phyloP scores from a whole-genome alignment of 306 rosid genomes.

The Lupinus albus region DNA sequence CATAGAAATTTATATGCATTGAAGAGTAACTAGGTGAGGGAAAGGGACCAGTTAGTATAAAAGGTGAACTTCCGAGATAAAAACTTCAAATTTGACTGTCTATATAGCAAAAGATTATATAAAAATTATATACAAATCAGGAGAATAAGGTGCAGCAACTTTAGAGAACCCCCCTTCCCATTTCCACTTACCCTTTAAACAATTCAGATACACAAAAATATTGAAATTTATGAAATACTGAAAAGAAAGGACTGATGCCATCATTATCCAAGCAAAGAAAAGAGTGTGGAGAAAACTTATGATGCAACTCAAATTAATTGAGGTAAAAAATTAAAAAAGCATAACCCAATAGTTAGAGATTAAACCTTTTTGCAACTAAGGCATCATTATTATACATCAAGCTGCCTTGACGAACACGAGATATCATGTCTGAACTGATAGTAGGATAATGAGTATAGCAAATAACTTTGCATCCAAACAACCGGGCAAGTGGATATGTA shows the following conservation, averaged over 20 bases:
- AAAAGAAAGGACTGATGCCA: background rate
- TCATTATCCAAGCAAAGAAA: conserved; percentile 21
- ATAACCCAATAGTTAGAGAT: conserved; percentile 18
- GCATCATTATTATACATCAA: conserved; percentile 79
- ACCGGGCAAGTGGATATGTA: conserved; percentile 85
- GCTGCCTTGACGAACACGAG: conserved; percentile 78
- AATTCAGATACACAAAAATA: background rate
- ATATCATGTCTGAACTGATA: conserved; percentile 91
- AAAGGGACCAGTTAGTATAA: conserved; percentile 19
- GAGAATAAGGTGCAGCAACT: background rate
- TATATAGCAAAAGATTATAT: conserved; percentile 5
- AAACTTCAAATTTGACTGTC: conserved; percentile 15
- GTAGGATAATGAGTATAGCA: conserved; percentile 95
- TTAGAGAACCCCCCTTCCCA: conserved; percentile 9
- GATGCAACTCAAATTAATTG: background rate
- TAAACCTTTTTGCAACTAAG: conserved; percentile 67
- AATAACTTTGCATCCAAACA: conserved; percentile 85
- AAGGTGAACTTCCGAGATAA: conserved; percentile 8
- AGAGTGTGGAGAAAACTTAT: background rate
- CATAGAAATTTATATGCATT: background rate
- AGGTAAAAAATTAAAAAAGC: background rate
- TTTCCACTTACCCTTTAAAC: background rate
- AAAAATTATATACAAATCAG: conserved; percentile 2
- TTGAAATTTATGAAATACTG: conserved; percentile 20
- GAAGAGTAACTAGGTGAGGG: conserved; percentile 1